phyloP scores from a whole-genome alignment of 2,329 filamentous ascomycete species.

The Bipolaris sorokiniana region DNA sequence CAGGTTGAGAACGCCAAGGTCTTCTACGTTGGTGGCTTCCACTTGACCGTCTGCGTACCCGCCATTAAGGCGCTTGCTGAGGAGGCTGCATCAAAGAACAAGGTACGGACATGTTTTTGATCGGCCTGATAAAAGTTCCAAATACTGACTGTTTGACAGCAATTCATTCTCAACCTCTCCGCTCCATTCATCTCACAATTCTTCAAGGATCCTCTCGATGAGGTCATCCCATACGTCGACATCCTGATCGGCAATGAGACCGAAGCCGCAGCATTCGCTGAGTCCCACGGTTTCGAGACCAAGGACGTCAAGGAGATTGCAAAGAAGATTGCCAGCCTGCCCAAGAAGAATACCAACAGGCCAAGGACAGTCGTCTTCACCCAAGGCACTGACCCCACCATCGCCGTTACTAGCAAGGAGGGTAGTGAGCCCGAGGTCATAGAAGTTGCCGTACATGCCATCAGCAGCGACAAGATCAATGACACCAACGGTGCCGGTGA shows the following conservation, averaged over 20 bases:
- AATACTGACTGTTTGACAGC: slow-evolving; percentile 44
- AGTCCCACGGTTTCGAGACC: slow-evolving; percentile 74
- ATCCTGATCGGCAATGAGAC: slow-evolving; percentile 97
- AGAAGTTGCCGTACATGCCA: slow-evolving; percentile 81
- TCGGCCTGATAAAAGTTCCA: not conserved
- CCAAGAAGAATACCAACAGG: slow-evolving; percentile 88
- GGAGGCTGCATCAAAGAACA: slow-evolving; percentile 87
- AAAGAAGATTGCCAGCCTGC: slow-evolving; percentile 81
- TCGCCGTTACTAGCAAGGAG: slow-evolving; percentile 76
- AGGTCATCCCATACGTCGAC: slow-evolving; percentile 88
- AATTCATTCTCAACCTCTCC: slow-evolving; percentile 87
- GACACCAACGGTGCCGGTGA: slow-evolving; percentile 98
- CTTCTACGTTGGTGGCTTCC: slow-evolving; percentile 95
- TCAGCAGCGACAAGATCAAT: slow-evolving; percentile 78
- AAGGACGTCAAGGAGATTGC: slow-evolving; percentile 85
- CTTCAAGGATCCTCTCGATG: slow-evolving; percentile 95
- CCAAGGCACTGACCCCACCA: slow-evolving; percentile 88
- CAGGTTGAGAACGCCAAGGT: slow-evolving; percentile 86
- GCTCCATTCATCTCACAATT: slow-evolving; percentile 96
- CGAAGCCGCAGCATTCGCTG: slow-evolving; percentile 86
- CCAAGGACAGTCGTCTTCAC: slow-evolving; percentile 90
- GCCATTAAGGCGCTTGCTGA: slow-evolving; percentile 89
- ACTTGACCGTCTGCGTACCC: slow-evolving; percentile 93
- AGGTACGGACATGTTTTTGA: slow-evolving; percentile 59
- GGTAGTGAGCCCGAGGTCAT: slow-evolving; percentile 69